phyloP scores from a whole-genome alignment of 1,284 basidiomycete species.

The Cystobasidium pallidum region DNA sequence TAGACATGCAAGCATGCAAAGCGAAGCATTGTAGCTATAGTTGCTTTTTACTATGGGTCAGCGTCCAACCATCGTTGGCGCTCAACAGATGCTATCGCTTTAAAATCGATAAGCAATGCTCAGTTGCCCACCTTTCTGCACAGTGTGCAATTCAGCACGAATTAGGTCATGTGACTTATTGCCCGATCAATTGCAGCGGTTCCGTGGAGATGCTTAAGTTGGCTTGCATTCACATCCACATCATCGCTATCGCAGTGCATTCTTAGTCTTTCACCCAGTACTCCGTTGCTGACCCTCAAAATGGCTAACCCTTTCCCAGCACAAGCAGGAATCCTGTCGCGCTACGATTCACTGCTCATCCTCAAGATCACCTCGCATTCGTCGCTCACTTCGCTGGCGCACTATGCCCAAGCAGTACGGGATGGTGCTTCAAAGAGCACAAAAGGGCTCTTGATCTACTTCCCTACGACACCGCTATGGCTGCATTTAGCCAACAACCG shows the following conservation, averaged over 20 bases:
- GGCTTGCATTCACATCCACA: too few relatives aligned
- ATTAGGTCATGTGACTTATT: not conserved
- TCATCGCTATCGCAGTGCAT: too few relatives aligned
- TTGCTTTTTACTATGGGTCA: not conserved
- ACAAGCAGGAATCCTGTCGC: constrained; percentile 5
- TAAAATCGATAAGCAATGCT: too few relatives aligned
- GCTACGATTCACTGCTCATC: constrained; percentile 31
- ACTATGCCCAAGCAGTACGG: constrained; percentile 7
- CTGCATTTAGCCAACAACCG: not conserved
- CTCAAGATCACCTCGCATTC: constrained; percentile 22
- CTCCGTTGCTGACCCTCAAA: constrained; percentile 4
- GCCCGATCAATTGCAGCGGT: not conserved
- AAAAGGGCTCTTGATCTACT: constrained; percentile 33
- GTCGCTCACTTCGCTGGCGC: constrained; percentile 4
- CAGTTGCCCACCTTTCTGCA: too few relatives aligned
- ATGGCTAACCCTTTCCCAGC: not conserved
- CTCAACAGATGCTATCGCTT: too few relatives aligned
- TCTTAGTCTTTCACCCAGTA: too few relatives aligned
- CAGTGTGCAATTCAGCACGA: too few relatives aligned
- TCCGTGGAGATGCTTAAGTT: too few relatives aligned
- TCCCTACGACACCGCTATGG: constrained; percentile 26
- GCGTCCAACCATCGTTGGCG: not conserved
- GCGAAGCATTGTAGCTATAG: not conserved
- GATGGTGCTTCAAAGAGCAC: constrained; percentile 9
- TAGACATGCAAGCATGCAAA: not conserved